Evolutionary conservation across 73 alveolate species (phyloP).

Genomic region (Effrenium voratum): DNA sequence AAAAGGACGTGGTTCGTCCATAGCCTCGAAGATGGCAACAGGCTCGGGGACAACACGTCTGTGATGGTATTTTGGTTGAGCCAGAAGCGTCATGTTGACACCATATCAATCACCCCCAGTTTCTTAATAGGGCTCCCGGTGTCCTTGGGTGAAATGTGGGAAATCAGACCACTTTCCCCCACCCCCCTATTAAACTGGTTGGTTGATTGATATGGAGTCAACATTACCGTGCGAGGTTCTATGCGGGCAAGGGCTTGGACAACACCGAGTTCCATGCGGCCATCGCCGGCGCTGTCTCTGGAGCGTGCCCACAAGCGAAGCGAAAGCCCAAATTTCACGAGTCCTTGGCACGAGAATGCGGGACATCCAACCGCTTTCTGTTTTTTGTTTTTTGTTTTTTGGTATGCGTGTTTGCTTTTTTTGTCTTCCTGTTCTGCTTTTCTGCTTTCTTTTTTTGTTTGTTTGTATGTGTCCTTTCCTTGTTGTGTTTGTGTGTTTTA

Average conservation of each 20-base stretch:
- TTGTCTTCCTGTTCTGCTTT: too few relatives aligned
- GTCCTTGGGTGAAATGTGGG: not conserved
- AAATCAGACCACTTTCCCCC: not conserved
- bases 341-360: too few relatives aligned
- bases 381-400: too few relatives aligned
- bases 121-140: not conserved
- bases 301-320: conserved; percentile 5
- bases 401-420: too few relatives aligned
- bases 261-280: conserved; percentile 90
- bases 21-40: too few relatives aligned
- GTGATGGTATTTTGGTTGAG: not conserved
- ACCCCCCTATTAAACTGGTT: not conserved
- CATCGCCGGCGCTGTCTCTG: conserved; percentile 91
- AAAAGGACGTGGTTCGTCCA: too few relatives aligned
- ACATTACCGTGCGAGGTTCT: conserved; percentile 20
- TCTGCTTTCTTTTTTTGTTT: too few relatives aligned
- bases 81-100: not conserved
- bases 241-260: conserved; percentile 93
- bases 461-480: too few relatives aligned
- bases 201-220: not conserved
- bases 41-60: not conserved
- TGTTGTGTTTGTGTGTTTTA: too few relatives aligned
- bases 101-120: not conserved
- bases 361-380: too few relatives aligned
- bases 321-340: not conserved